These are phyloP conservation scores for Ophiostoma fasciatum DNA, from an alignment of 2,329 filamentous ascomycete species.

Conservation along the genomic window DNA sequence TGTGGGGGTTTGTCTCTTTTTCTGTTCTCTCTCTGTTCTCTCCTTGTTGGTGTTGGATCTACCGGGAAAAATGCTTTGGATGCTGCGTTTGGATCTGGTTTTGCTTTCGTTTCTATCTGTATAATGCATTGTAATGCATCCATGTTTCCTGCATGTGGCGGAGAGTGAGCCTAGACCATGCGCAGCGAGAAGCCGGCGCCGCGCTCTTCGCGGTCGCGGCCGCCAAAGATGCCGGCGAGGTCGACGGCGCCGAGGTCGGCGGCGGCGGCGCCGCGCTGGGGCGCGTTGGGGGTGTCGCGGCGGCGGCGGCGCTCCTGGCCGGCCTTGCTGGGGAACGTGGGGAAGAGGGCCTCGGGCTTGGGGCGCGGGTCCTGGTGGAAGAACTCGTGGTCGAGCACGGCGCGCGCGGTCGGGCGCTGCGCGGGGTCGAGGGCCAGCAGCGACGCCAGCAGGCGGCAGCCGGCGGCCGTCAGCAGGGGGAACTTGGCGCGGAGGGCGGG, in stretches of 20 bases:
- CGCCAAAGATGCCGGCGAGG: conserved; percentile 57
- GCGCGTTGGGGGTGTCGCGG: conserved; percentile 67
- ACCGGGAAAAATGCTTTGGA: no score
- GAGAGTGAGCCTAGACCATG: conserved; percentile 29
- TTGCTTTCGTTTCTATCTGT: not conserved
- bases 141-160: no score
- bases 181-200: conserved; percentile 53
- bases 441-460: conserved; percentile 50
- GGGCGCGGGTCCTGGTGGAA: conserved; percentile 82
- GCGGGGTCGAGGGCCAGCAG: conserved; percentile 65
- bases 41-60: not conserved
- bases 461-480: conserved; percentile 64
- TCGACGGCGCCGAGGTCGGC: conserved; percentile 43
- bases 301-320: conserved; percentile 70
- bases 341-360: conserved; percentile 85
- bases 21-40: not conserved
- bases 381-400: conserved; percentile 68
- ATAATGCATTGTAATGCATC: not conserved
- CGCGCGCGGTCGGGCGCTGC: conserved; percentile 51
- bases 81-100: not conserved
- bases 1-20: not conserved
- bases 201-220: conserved; percentile 47
- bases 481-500: conserved; percentile 53
- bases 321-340: conserved; percentile 91
- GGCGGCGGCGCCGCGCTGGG: conserved; percentile 56